phyloP scores from a whole-genome alignment of 2,329 filamentous ascomycete genomes.

The Exophiala mesophila region DNA sequence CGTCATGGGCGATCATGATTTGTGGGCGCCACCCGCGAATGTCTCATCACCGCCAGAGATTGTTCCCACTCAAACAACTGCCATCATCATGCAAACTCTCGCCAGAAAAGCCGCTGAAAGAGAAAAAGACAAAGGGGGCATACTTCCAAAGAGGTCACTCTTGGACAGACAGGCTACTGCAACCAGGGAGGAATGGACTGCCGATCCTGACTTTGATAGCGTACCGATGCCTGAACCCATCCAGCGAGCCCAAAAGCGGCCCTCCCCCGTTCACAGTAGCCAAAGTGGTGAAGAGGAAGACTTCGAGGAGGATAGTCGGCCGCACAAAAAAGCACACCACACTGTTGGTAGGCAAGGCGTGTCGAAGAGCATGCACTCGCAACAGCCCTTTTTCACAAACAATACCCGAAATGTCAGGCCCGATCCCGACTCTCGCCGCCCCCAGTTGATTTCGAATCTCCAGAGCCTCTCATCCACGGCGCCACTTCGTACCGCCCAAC shows the following conservation, averaged over 20 bases:
- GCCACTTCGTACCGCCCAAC: slow-evolving; percentile 1
- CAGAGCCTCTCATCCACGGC: slow-evolving; percentile 8
- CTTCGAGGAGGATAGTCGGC: slow-evolving; percentile 16
- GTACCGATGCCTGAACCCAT: neutral
- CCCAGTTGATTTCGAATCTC: neutral
- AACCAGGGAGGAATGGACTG: slow-evolving; percentile 7
- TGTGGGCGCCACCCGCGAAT: neutral
- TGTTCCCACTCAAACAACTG: slow-evolving; percentile 14
- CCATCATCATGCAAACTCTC: slow-evolving; percentile 8
- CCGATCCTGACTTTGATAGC: slow-evolving; percentile 5
- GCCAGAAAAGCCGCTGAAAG: slow-evolving; percentile 13
- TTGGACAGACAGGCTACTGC: slow-evolving; percentile 19
- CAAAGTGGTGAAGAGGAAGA: slow-evolving; percentile 11
- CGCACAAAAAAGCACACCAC: slow-evolving; percentile 2
- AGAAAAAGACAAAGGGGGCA: slow-evolving; percentile 11
- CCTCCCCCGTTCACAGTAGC: neutral
- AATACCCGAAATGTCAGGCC: no score
- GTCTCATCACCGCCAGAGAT: slow-evolving; percentile 6
- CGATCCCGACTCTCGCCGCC: slow-evolving; percentile 2
- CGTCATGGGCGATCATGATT: neutral
- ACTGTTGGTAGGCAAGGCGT: neutral
- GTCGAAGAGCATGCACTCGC: neutral
- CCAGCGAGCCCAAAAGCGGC: slow-evolving; percentile 5
- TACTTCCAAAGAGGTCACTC: slow-evolving; percentile 12
- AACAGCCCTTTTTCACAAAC: slow-evolving; percentile 6